phyloP scores from a whole-genome alignment of 1,284 basidiomycete genomes.

The Pseudozyma thailandica region DNA sequence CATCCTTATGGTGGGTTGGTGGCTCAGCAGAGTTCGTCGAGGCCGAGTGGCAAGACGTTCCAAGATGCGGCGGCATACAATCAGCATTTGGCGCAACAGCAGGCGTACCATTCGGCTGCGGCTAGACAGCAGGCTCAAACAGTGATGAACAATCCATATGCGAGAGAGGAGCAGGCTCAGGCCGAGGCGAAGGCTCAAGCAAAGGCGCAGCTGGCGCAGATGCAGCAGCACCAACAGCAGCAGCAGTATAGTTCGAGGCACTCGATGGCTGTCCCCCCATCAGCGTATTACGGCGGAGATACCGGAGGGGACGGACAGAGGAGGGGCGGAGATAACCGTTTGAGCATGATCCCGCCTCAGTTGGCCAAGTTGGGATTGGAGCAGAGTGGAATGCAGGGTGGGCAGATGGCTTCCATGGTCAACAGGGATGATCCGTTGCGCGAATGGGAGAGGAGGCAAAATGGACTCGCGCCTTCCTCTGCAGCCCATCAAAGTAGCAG shows the following conservation, averaged over 20 bases:
- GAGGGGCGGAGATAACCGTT: conserved; percentile 61
- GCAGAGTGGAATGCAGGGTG: conserved; percentile 23
- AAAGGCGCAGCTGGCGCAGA: conserved; percentile 51
- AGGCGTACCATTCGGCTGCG: conserved; percentile 80
- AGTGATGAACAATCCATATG: conserved; percentile 62
- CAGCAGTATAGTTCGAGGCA: conserved; percentile 45
- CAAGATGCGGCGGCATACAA: conserved; percentile 94
- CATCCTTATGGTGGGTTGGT: conserved; percentile 90
- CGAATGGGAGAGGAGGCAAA: conserved; percentile 73
- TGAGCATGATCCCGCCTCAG: conserved; percentile 90
- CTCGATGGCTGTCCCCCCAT: conserved; percentile 33
- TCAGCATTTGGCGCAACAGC: conserved; percentile 92
- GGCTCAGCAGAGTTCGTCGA: conserved; percentile 74
- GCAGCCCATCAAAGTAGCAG: conserved; percentile 35
- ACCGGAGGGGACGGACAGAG: conserved; percentile 9
- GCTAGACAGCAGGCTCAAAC: conserved; percentile 68
- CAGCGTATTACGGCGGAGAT: conserved; percentile 29
- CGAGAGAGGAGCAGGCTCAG: conserved; percentile 40
- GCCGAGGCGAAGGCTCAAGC: conserved; percentile 52
- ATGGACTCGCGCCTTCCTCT: conserved; percentile 46
- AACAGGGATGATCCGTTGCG: conserved; percentile 61
- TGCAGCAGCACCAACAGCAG: conserved; percentile 45
- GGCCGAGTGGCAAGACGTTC: conserved; percentile 76
- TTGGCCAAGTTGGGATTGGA: conserved; percentile 71
- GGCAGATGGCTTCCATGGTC: conserved; percentile 59